Base-by-base conservation (phyloP, 257 asterid genomes). In the Primulina huaijiensis region DNA sequence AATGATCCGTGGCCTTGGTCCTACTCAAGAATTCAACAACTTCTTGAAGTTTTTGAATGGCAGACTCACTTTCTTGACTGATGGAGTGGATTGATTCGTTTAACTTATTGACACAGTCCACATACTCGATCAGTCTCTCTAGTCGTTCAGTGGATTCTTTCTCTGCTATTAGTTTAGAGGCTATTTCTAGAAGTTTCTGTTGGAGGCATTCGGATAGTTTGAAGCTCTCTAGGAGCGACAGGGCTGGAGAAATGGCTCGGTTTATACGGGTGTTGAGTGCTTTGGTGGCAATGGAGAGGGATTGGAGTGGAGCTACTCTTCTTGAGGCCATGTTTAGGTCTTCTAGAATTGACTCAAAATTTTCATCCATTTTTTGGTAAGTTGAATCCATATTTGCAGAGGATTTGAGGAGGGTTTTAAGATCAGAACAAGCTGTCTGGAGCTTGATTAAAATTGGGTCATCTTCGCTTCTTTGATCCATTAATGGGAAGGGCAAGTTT, bases 11-110 rank as follows among this genome's bases (percentile, higher is more conserved):
- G 12, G 97, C 96, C 68, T 88, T 90, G 3, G 97, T 90, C 85
- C 97, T 80, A 64, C 97, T 90, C 83, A 90, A 55, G 73, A 85
- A 90, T 87, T 90, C 96, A 66, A 90, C 97, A 67, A 85, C 96
- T 72, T 90, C 95, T 29, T 87, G 97, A 57, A 90, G 79, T 82
- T 87, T 90, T 80, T 84, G 96, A 60, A 89, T 84, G 1, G 89
- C 88, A 2, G 95, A 86, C 53, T 84, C 95, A 31, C 89, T 81
- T 43, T 87, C 96, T 21, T 52, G 70, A 70, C 88, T n/a, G n/a
- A 89, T 84, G 6, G 74, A 72, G n/a, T 2, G 35, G 16, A 88
- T 83, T 0, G 89, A 80, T 2, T 71, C 87, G 19, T 85, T 81
- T 29, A 90, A 62, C 58, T 59, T 70, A 16, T 84, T 87, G 35